Evolutionary conservation across 2,329 filamentous ascomycete genomes (phyloP).

Genomic region (Anthostomella pinea): DNA sequence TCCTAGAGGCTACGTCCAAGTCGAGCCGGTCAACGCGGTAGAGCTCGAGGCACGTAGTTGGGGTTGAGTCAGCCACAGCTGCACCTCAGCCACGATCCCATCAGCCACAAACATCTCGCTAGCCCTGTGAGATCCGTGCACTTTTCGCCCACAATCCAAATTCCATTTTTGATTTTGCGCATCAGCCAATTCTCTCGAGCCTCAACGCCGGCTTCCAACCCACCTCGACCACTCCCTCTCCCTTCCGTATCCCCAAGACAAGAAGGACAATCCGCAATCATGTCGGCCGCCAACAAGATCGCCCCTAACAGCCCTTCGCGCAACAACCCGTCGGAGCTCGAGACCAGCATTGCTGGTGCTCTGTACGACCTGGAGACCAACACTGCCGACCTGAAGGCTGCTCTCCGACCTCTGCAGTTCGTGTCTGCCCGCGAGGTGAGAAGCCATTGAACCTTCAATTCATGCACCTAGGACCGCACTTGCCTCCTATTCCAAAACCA

Average conservation of each 20-base stretch:
- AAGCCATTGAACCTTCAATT: constrained; percentile 32
- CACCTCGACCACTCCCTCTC: neutral
- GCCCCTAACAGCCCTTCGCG: constrained; percentile 94
- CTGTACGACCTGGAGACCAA: constrained; percentile 99
- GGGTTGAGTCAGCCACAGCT: no score
- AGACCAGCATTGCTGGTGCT: constrained; percentile 94
- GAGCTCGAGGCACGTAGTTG: no score
- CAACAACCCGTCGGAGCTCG: constrained; percentile 94
- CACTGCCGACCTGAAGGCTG: constrained; percentile 95
- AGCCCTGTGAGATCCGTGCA: constrained; percentile 16
- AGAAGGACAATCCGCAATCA: constrained; percentile 24
- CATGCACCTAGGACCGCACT: constrained; percentile 21
- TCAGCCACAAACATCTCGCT: constrained; percentile 9
- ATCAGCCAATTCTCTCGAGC: neutral
- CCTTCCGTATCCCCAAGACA: constrained; percentile 11
- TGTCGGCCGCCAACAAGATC: constrained; percentile 76
- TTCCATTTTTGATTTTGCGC: constrained; percentile 12
- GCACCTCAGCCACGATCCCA: no score
- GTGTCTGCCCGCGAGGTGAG: constrained; percentile 99
- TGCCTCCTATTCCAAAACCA: constrained; percentile 27
- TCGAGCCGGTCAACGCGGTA: no score
- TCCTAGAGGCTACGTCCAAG: no score
- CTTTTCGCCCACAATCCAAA: constrained; percentile 16
- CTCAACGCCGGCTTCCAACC: constrained; percentile 3
- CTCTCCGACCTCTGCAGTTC: constrained; percentile 96